Conservation (phyloP, 257 asterid species). For the Leptodermis oblonga region DNA sequence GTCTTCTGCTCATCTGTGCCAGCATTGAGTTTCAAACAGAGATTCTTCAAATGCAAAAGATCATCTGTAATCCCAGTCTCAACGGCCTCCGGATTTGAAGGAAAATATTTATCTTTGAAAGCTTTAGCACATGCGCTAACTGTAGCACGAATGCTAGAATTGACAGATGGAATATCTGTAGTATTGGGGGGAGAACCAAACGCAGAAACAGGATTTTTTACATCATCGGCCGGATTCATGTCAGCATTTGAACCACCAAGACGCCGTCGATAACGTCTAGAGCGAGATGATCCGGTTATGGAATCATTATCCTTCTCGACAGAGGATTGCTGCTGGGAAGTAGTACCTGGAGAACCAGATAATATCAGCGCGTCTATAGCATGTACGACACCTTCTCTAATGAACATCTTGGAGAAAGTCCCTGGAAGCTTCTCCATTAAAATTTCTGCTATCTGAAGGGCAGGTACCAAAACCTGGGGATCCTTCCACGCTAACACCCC, state of each 20-base stretch:
- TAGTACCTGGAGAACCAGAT: constrained; percentile 36
- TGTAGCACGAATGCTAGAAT: constrained; percentile 59
- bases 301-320: constrained; percentile 79
- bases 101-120: constrained; percentile 84
- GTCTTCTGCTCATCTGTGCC: constrained; percentile 58
- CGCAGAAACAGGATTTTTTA: constrained; percentile 40
- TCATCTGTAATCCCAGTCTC: constrained; percentile 79
- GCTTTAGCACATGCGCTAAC: constrained; percentile 79
- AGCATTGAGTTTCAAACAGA: constrained; percentile 63
- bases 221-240: constrained; percentile 49
- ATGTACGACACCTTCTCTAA: constrained; percentile 95
- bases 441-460: constrained; percentile 94
- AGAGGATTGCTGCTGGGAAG: constrained; percentile 51
- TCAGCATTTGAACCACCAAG: constrained; percentile 55
- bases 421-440: constrained; percentile 96
- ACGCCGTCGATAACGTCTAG: constrained; percentile 80
- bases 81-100: constrained; percentile 59
- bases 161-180: constrained; percentile 46
- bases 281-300: constrained; percentile 73
- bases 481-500: constrained; percentile 99
- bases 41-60: constrained; percentile 79
- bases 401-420: constrained; percentile 83
- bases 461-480: constrained; percentile 94
- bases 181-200: constrained; percentile 53
- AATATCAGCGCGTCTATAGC: constrained; percentile 77